Evolutionary conservation across 768 basidiomycete species (phyloP), one percentile per base, ranked within the genome.

Genomic region (Daedaleopsis sinensis): DNA sequence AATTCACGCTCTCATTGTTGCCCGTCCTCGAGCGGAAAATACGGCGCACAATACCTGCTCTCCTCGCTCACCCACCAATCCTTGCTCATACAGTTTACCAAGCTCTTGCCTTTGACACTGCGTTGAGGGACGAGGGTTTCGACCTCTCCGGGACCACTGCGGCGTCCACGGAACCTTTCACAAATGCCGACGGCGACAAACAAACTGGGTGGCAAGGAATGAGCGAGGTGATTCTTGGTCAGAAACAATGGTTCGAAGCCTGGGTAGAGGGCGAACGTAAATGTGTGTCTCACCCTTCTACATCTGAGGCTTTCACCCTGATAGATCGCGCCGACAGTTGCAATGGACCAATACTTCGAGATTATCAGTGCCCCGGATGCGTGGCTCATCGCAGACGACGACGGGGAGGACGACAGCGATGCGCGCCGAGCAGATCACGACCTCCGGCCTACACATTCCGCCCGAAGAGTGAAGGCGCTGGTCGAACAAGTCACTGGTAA

Each of bases 41-140:
- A 13, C 82, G 79, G 44, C 85, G 84, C 48, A 88, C 91, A 0
- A 78, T 95, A 38, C 91, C 94, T 0, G 71, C 82, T 19, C 74
- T 98, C 12, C 76, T 98, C 5, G 76, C 84, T 2, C 86, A 89
- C 65, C 92, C 97, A 0, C 86, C 94, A 0, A 76, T 98, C 21
- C 79, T 99, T 8, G 97, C 97, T 1, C 96, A 99, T 70, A 98
- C 95, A 1, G 90, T 98, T 51, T 96, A 96, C 71, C 94, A 98
- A 72, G 85, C 95, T 0, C 78, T 98, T 4, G 74, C 87, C 0
- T 99, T 98, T 65, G 97, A 99, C 73, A 84, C 88, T 27, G 80
- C 87, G 21, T 70, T 98, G 39, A 75, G 79, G 18, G 90, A 91
- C 64, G 85, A 87, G 71, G 92, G 90, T 0, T 97, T 94, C 69